Conservation (phyloP, 148 eudicot genomes). For the Persicaria maculosa region DNA sequence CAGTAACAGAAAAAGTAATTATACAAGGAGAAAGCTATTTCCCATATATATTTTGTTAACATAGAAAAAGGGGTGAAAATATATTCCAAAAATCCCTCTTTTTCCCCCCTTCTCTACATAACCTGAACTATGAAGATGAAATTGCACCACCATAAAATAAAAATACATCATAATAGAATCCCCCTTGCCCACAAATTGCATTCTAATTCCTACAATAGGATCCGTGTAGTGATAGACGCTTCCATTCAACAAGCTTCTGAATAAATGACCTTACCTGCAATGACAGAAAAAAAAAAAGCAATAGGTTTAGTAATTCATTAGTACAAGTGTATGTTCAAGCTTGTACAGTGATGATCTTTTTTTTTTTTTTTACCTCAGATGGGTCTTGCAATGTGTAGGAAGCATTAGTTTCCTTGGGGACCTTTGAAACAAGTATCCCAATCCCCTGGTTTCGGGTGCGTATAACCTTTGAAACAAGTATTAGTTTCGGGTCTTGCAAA, state of each 20-base stretch:
- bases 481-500: no score
- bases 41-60: slow-evolving; percentile 2
- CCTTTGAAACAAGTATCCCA: slow-evolving; percentile 74
- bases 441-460: slow-evolving; percentile 60
- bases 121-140: background rate
- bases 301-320: background rate
- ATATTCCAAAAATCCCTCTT: slow-evolving; percentile 4
- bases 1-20: background rate
- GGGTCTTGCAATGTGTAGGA: slow-evolving; percentile 81
- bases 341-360: background rate
- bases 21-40: slow-evolving; percentile 11
- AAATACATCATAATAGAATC: background rate
- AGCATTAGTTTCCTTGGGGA: slow-evolving; percentile 81
- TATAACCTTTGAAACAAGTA: no score
- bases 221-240: slow-evolving; percentile 21
- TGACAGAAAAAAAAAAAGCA: background rate
- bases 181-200: background rate
- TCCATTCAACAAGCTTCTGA: slow-evolving; percentile 62
- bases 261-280: slow-evolving; percentile 32
- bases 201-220: background rate
- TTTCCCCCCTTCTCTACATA: background rate
- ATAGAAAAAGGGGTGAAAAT: slow-evolving; percentile 6
- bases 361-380: slow-evolving; percentile 47
- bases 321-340: slow-evolving; percentile 3
- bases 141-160: background rate